These are phyloP conservation scores for Pseudevernia furfuracea DNA, from an alignment of 495 filamentous ascomycete genomes.

Conservation along the genomic window DNA sequence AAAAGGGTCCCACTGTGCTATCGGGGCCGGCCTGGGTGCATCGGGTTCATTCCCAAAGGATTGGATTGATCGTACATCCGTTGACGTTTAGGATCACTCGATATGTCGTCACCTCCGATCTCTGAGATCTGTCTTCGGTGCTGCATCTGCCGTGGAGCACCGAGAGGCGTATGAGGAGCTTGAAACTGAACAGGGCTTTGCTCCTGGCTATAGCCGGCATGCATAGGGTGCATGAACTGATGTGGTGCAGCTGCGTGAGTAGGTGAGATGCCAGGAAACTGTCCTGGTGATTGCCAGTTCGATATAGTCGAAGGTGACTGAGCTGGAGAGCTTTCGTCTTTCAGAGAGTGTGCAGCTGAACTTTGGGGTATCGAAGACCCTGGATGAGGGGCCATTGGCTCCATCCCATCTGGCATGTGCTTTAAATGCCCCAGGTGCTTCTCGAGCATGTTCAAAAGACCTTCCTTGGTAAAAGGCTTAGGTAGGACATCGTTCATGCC, in stretches of 20 bases:
- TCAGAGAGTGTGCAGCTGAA: constrained; percentile 56
- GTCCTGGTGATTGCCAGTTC: constrained; percentile 66
- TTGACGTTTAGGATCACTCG: constrained; percentile 52
- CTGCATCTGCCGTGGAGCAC: constrained; percentile 37
- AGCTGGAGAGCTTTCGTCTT: constrained; percentile 76
- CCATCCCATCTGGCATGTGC: constrained; percentile 49
- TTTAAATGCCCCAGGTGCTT: constrained; percentile 79
- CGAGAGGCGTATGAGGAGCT: constrained; percentile 42
- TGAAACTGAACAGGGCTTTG: constrained; percentile 46
- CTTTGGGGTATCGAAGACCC: constrained; percentile 34
- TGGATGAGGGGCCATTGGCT: constrained; percentile 45
- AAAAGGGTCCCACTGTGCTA: constrained; percentile 10
- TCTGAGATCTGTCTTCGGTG: constrained; percentile 62
- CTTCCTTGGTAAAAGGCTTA: constrained; percentile 95
- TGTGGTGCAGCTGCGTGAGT: constrained; percentile 44
- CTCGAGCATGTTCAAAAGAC: constrained; percentile 81
- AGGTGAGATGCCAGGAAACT: constrained; percentile 57
- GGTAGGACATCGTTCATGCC: constrained; percentile 99
- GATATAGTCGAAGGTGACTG: constrained; percentile 64
- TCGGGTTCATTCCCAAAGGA: constrained; percentile 39
- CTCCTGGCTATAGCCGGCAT: constrained; percentile 43
- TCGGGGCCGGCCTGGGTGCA: constrained; percentile 29
- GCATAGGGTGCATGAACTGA: constrained; percentile 43
- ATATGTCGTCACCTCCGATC: constrained; percentile 50
- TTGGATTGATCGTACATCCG: constrained; percentile 52